Evolutionary conservation across 2,329 filamentous ascomycete genomes (phyloP), one percentile per base, ranked within the genome.

Genomic region (Colletotrichum orchidophilum): DNA sequence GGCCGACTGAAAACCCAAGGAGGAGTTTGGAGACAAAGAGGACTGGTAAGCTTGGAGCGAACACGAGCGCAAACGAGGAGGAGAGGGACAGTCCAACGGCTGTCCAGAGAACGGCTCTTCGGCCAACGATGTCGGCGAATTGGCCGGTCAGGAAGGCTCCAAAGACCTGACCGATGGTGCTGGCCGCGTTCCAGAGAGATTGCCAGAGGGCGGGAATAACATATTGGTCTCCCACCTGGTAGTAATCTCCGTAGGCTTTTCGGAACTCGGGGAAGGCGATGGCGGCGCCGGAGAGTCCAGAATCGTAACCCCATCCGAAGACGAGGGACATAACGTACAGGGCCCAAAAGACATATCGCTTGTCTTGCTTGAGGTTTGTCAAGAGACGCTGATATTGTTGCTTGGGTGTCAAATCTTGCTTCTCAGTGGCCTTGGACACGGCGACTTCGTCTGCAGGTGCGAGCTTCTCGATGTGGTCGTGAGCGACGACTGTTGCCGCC

Each of bases 301-400:
- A 66, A n/a, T 81, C 79, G 50, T 80, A 81, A 0, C 80, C 80
- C 78, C 78, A 81, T 39, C 76, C 76, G 29, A 81, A 80, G 69
- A 81, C 78, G 11, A 82, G 75, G 35, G 74, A 76, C 77, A 78
- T 78, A 68, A 78, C 67, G n/a, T 76, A 78, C 27, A 78, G 26
- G 0, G 77, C 73, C 77, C 77, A 78, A 7, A 76, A 55, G 31
- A 78, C 77, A 65, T 74, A 78, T 3, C 68, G 62, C 55, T 73
- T 76, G 60, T 78, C 76, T 6, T 78, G 77, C 53, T 76, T 78
- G 8, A 46, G 39, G 18, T 21, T 46, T 2, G 39, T 3, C 39
- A 15, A 46, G 11, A 46, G 39, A 11, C 39, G 39, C 18, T 46
- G 39, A 3, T 46, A 46, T 4, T 46, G 39, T 11, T 46, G 39